phyloP scores from a whole-genome alignment of 2,329 filamentous ascomycete species.

The Talaromyces sp. region DNA sequence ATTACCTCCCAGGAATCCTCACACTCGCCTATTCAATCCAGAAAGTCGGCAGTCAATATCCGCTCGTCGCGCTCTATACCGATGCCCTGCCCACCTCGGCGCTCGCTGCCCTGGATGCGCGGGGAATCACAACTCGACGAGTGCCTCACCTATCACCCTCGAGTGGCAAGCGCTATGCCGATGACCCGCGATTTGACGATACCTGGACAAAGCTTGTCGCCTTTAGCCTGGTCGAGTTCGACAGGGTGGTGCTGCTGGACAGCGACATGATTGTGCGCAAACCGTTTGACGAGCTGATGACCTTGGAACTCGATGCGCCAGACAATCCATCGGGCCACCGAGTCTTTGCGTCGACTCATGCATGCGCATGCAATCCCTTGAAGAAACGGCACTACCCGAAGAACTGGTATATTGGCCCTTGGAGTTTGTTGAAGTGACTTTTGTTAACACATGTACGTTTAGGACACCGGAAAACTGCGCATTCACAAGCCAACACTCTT shows the following conservation, averaged over 20 bases:
- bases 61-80: constrained; percentile 77
- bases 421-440: too few relatives aligned
- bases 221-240: constrained; percentile 71
- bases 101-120: constrained; percentile 61
- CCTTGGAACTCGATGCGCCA: constrained; percentile 62
- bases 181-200: constrained; percentile 80
- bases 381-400: constrained; percentile 71
- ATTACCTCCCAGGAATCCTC: constrained; percentile 75
- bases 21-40: constrained; percentile 74
- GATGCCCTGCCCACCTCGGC: constrained; percentile 66
- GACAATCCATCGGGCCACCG: constrained; percentile 49
- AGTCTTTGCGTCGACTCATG: constrained; percentile 78
- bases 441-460: neutral
- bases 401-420: constrained; percentile 51
- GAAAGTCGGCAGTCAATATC: constrained; percentile 62
- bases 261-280: constrained; percentile 77
- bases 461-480: constrained; percentile 56
- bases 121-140: constrained; percentile 63
- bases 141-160: constrained; percentile 69
- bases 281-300: constrained; percentile 92
- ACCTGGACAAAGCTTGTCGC: constrained; percentile 83
- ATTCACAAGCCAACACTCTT: constrained; percentile 53
- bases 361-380: constrained; percentile 83
- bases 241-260: constrained; percentile 76
- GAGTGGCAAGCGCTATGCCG: constrained; percentile 60